Base-by-base conservation (phyloP, 495 filamentous ascomycete genomes). In the Aspergillus saccharolyticus region DNA sequence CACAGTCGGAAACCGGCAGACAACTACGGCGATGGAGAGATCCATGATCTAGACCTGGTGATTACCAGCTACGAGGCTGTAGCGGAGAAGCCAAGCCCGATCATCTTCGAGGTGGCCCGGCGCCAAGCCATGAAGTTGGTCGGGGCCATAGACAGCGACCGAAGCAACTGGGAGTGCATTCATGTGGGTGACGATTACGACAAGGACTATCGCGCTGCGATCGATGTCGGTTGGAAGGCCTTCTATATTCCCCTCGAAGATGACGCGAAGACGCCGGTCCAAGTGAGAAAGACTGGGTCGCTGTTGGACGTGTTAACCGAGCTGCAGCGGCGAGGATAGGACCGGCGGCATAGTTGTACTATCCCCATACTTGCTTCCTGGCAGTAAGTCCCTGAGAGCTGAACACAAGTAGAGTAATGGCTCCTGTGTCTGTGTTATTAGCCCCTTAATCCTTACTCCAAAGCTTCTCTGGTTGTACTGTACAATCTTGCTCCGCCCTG, bases 61-160 rank as follows among this genome's bases (percentile, higher is more conserved):
- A 79, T 83, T 21, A 79, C 89, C 44, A 89, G 86, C 55, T 92
- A 91, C 61, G 88, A 91, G 59, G 83, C 85, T 16, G 89, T 87
- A 0, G 69, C 66, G 24, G 81, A 82, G 62, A 94, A 94, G 69
- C 89, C 89, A 1, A 71, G 82, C 61, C 63, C 55, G 6, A 20
- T 70, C 16, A 88, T 92, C 30, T 94, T 88, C 57, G 71, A 83
- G 25, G 80, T 84, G 14, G 87, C 85, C 1, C 74, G 71, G 56
- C 63, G 70, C 1, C 69, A 78, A 59, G 77, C 79, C 25, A 50
- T 42, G n/a, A 49, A 51, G 24, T 25, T 74, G 22, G 54, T 55
- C 4, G 50, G 39, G 10, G n/a, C 47, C 19, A 49, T 7, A 43
- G 49, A 55, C 44, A 48, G 42, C 21, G 22, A 44, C 3, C 43